Percentiles rank a stretch among this genome's conserved stretches.
These are phyloP conservation scores for Talaromyces albobiverticillius DNA, from an alignment of 2,329 filamentous ascomycete species.

Conservation along the genomic window DNA sequence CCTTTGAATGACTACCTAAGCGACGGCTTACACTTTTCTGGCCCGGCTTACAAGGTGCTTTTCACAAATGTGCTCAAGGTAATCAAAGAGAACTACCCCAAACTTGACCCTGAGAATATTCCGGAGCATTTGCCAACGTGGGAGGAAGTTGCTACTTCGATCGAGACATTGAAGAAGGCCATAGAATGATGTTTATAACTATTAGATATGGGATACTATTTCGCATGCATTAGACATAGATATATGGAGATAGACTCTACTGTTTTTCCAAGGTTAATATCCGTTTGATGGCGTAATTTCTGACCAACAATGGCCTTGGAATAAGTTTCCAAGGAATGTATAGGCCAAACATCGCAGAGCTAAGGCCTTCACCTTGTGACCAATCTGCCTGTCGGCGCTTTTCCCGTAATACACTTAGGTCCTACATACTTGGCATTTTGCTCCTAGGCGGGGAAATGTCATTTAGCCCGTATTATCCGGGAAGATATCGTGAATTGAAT, in stretches of 20 bases:
- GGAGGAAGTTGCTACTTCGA: background rate
- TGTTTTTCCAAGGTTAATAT: background rate
- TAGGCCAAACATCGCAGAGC: too few relatives aligned
- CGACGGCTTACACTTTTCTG: constrained; percentile 4
- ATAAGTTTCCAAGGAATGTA: too few relatives aligned
- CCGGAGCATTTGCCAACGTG: constrained; percentile 7
- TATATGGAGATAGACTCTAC: background rate
- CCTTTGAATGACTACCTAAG: constrained; percentile 3
- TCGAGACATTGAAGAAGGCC: background rate
- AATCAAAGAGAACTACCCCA: constrained; percentile 1
- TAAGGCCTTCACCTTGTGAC: background rate
- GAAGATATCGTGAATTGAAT: too few relatives aligned
- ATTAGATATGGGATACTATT: background rate
- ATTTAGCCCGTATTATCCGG: background rate
- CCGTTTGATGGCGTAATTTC: too few relatives aligned
- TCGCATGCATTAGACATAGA: background rate
- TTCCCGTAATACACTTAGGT: too few relatives aligned
- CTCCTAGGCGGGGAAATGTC: background rate
- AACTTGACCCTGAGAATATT: constrained; percentile 4
- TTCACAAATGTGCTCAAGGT: background rate
- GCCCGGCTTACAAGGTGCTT: constrained; percentile 1
- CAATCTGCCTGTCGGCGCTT: too few relatives aligned
- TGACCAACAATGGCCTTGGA: too few relatives aligned
- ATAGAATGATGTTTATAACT: background rate
- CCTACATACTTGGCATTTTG: too few relatives aligned